Conservation (phyloP, 176 grass and related monocot species). For the Aegilops speltoides region DNA sequence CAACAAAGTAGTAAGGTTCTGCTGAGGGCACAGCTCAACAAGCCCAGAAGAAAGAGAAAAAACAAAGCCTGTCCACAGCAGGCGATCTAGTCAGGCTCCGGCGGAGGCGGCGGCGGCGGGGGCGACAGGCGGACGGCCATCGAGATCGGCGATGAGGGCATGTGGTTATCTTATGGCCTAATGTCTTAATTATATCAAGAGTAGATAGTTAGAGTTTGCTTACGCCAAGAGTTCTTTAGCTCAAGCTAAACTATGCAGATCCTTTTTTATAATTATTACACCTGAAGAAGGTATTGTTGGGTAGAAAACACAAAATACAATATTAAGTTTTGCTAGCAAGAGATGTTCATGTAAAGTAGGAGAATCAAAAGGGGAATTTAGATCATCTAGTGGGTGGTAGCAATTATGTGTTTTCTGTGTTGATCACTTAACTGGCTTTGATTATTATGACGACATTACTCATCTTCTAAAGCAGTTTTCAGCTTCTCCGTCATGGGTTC, state of each 20-base stretch:
- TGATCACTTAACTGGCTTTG: not conserved
- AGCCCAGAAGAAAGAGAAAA: too few relatives aligned
- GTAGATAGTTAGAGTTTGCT: not conserved
- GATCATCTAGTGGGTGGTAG: not conserved
- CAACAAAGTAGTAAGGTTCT: too few relatives aligned
- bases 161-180: not conserved
- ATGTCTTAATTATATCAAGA: not conserved
- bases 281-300: not conserved
- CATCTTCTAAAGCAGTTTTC: constrained; percentile 23
- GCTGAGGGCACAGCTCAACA: too few relatives aligned
- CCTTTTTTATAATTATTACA: not conserved
- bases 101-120: too few relatives aligned
- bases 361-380: not conserved
- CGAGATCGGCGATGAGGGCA: too few relatives aligned
- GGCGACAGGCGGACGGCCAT: too few relatives aligned
- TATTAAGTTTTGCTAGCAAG: not conserved
- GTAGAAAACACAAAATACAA: not conserved
- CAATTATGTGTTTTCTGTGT: not conserved
- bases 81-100: too few relatives aligned
- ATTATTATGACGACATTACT: not conserved
- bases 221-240: not conserved
- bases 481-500: not conserved
- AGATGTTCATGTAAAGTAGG: not conserved
- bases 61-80: too few relatives aligned
- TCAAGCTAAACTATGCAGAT: not conserved